phyloP scores from a whole-genome alignment of 306 rosid species.

The Cicer yamashitae region DNA sequence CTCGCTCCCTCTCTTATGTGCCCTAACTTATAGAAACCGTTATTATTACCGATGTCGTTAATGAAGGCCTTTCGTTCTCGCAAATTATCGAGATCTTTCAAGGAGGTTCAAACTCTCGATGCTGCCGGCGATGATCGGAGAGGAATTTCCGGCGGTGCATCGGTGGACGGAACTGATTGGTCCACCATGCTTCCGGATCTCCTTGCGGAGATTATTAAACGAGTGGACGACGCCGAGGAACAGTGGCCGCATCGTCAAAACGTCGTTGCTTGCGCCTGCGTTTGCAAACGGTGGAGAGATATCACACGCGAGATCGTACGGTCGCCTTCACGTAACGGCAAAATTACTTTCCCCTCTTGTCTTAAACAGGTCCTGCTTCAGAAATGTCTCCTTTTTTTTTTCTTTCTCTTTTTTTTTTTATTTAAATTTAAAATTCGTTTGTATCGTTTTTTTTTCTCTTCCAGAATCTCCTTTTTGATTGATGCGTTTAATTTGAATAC shows the following conservation, averaged over 20 bases:
- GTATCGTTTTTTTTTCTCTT: neutral
- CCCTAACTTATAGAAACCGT: constrained; percentile 44
- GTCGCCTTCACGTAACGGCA: constrained; percentile 59
- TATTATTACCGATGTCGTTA: constrained; percentile 63
- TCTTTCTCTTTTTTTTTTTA: neutral
- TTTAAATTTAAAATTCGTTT: too few relatives aligned
- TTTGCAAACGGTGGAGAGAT: constrained; percentile 95
- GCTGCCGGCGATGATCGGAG: neutral
- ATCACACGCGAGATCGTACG: constrained; percentile 70
- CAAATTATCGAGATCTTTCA: constrained; percentile 70
- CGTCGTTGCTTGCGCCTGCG: constrained; percentile 92
- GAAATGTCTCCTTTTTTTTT: neutral
- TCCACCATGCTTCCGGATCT: constrained; percentile 87
- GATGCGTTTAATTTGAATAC: constrained; percentile 20
- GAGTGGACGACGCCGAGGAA: constrained; percentile 75
- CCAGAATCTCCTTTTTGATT: constrained; percentile 6
- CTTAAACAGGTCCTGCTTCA: constrained; percentile 77
- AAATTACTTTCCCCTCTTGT: constrained; percentile 92
- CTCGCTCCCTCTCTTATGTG: constrained; percentile 22
- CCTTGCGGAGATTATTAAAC: constrained; percentile 75
- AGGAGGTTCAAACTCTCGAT: constrained; percentile 43
- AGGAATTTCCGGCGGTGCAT: neutral
- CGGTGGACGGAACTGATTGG: constrained; percentile 59
- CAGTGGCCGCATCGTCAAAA: constrained; percentile 82
- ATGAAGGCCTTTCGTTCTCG: constrained; percentile 71